Evolutionary conservation across 768 basidiomycete genomes (phyloP).

Genomic region (Agaricus blazei): DNA sequence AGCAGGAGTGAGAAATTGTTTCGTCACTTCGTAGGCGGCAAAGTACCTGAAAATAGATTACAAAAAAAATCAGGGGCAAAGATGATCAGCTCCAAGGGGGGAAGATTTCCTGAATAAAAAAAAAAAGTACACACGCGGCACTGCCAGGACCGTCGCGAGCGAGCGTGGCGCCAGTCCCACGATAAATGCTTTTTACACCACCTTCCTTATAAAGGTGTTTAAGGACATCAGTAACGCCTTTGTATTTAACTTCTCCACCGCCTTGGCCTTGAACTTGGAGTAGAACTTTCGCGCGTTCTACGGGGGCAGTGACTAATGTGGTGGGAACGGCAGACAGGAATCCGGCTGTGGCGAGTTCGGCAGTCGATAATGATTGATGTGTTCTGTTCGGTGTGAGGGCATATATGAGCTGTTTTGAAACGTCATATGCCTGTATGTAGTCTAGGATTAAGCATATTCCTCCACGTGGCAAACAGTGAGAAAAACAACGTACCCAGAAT

Average conservation of each 20-base stretch:
- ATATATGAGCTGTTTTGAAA: slow-evolving; percentile 83
- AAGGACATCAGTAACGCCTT: slow-evolving; percentile 88
- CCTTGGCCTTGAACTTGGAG: slow-evolving; percentile 94
- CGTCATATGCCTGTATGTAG: slow-evolving; percentile 75
- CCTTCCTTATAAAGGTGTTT: slow-evolving; percentile 91
- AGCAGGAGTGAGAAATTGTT: slow-evolving; percentile 77
- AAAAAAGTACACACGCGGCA: slow-evolving; percentile 67
- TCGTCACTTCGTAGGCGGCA: slow-evolving; percentile 92
- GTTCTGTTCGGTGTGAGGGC: slow-evolving; percentile 73
- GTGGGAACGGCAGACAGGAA: slow-evolving; percentile 93
- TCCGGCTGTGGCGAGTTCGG: slow-evolving; percentile 87
- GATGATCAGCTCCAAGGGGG: slow-evolving; percentile 9
- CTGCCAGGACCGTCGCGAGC: slow-evolving; percentile 95
- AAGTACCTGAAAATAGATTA: slow-evolving; percentile 63
- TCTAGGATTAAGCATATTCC: not conserved
- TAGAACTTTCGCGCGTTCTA: slow-evolving; percentile 94
- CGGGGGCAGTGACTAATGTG: slow-evolving; percentile 90
- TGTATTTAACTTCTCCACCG: slow-evolving; percentile 66
- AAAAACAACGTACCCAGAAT: slow-evolving; percentile 73
- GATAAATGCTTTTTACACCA: slow-evolving; percentile 84
- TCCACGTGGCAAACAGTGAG: too few relatives aligned
- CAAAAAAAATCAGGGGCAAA: not conserved
- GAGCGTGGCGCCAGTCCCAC: slow-evolving; percentile 91
- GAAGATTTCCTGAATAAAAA: not conserved
- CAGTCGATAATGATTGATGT: slow-evolving; percentile 54